Base-by-base conservation (phyloP, 164 flowering plant species). In the Piper betle region DNA sequence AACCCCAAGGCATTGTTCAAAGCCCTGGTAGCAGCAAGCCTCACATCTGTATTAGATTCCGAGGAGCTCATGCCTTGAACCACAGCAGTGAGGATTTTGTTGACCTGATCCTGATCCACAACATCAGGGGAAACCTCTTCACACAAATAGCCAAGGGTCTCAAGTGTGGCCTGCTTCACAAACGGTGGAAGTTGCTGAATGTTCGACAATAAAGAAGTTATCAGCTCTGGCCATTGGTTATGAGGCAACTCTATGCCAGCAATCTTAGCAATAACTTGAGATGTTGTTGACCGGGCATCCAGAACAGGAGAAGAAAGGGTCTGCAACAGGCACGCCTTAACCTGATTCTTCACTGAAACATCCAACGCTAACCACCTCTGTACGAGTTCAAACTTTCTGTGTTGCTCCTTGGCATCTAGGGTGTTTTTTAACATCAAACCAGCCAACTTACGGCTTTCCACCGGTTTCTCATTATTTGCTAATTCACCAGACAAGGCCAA, bases 341-440 rank as follows among this genome's bases (percentile, higher is more conserved):
- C 33, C 33, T 25, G 33, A 2, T 25, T 48, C 67, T 80, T 82
- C 54, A 68, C 72, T 33, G 64, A 20, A 1, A 60, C 6, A 53
- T 82, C 87, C 71, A 82, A 57, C 16, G 84, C 62, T 67, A 82
- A 58, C 87, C 87, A 82, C 71, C 82, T 75, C 43, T 25, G 33
- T 25, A 25, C 33, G 2, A 25, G 33, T 25, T 25, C 33, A 25
- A 25, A 25, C 33, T 25, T 83, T 56, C 79, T 74, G 33, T 78
- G 78, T 52, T 77, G 87, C 42, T 83, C 87, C 62, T 81, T 83
- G 19, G 87, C 87, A 76, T 83, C 87, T 74, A 83, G 67, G 0
- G 85, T 76, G 63, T 83, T 83, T 69, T 25, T 25, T 25, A 25
- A 25, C 2, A 25, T 25, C 33, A 25, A 25, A 25, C 33, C 33